Evolutionary conservation across 176 grass and related monocot species (phyloP).

Genomic region (Musa itinerans): DNA sequence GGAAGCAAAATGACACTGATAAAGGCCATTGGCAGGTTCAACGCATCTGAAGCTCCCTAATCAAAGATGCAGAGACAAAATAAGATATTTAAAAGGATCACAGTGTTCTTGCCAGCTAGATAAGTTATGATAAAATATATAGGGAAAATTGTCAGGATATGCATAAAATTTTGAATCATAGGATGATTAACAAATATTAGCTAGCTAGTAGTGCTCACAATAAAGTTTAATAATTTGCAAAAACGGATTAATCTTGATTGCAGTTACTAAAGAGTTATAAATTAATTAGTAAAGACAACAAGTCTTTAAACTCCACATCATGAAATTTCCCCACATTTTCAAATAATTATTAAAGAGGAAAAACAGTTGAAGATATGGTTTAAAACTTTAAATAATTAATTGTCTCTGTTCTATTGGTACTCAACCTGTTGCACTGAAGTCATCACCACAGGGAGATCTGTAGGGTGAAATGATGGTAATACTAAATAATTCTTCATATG

Average conservation of each 20-base stretch:
- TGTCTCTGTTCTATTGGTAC: no score
- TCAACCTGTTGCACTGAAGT: no score
- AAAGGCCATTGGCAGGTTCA: slow-evolving; percentile 83
- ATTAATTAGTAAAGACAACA: neutral
- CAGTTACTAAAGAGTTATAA: neutral
- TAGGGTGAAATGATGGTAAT: no score
- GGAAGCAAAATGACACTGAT: slow-evolving; percentile 98
- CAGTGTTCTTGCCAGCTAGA: neutral
- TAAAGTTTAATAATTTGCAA: neutral
- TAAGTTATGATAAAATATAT: no score
- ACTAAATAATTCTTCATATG: no score
- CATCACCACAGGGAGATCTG: no score
- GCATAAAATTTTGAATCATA: neutral
- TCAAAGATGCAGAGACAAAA: slow-evolving; percentile 13
- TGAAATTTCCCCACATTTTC: neutral
- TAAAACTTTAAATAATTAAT: no score
- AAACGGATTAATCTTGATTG: neutral
- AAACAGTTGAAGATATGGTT: neutral
- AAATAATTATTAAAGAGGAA: neutral
- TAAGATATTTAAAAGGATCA: neutral
- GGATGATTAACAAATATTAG: neutral
- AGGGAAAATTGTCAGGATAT: no score
- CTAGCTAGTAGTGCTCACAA: neutral
- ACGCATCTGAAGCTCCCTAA: slow-evolving; percentile 83
- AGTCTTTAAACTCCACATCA: neutral